A percentile compares a stretch with the other conserved stretches of the same genome.
Evolutionary conservation across 495 filamentous ascomycete genomes (phyloP).

Genomic region (Chaetomium tenue): DNA sequence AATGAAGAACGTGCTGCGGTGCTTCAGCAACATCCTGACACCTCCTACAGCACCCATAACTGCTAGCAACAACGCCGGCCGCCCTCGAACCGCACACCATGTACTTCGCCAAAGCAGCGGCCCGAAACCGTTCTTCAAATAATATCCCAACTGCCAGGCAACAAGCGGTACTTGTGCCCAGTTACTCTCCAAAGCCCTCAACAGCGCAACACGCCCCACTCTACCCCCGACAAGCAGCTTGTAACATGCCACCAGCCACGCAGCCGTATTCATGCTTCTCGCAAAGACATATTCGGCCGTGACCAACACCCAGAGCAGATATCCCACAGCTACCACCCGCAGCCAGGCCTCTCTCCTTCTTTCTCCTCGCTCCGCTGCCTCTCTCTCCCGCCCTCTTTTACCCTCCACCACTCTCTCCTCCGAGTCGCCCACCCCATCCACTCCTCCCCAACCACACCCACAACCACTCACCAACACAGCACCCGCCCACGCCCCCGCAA

Average conservation of each 20-base stretch:
- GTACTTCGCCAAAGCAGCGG: constrained; percentile 19
- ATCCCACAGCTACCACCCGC: constrained; percentile 7
- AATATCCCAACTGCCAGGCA: constrained; percentile 22
- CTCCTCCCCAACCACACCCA: background rate
- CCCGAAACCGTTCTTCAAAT: constrained; percentile 10
- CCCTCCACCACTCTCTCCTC: too few species aligned
- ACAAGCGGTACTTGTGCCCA: constrained; percentile 17
- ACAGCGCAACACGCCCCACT: constrained; percentile 18
- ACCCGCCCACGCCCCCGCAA: background rate
- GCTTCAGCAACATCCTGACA: constrained; percentile 24
- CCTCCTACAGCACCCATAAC: constrained; percentile 8
- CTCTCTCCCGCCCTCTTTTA: background rate
- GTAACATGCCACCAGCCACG: constrained; percentile 24
- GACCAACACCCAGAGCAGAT: constrained; percentile 26
- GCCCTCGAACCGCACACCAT: constrained; percentile 16
- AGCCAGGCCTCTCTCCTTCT: background rate
- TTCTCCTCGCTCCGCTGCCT: too few species aligned
- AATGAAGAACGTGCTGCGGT: constrained; percentile 33
- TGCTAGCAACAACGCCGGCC: constrained; percentile 24
- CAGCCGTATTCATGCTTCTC: constrained; percentile 18
- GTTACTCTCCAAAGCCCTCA: constrained; percentile 8
- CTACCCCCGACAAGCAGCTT: constrained; percentile 21
- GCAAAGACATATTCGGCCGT: constrained; percentile 29
- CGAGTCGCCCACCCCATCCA: background rate
- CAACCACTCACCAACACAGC: background rate